These are phyloP conservation scores for Neurospora africana DNA, from an alignment of 495 filamentous ascomycete species.

Conservation along the genomic window DNA sequence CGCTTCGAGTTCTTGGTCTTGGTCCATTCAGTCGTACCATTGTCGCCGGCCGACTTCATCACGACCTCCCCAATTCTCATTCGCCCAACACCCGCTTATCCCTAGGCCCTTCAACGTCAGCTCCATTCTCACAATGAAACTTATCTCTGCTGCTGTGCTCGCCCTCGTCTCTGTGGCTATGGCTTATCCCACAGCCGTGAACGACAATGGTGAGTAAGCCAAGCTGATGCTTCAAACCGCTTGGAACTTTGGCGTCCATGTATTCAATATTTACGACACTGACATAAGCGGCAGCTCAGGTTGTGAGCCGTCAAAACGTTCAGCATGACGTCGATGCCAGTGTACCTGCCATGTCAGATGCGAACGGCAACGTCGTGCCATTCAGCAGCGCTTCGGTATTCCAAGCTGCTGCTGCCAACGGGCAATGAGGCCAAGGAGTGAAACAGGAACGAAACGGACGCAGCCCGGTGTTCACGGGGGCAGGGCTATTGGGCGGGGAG, in stretches of 20 bases:
- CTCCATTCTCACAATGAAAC: constrained; percentile 40
- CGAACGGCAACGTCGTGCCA: constrained; percentile 26
- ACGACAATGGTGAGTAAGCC: constrained; percentile 21
- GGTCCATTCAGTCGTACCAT: constrained; percentile 5
- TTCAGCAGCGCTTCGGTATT: constrained; percentile 30
- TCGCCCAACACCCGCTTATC: background rate
- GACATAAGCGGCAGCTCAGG: constrained; percentile 2
- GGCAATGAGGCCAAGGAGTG: background rate
- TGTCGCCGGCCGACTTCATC: constrained; percentile 40
- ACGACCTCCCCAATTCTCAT: constrained; percentile 10
- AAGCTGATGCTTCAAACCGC: background rate
- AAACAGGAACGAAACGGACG: background rate
- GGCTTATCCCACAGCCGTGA: constrained; percentile 23
- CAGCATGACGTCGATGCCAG: constrained; percentile 15
- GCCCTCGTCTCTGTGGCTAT: constrained; percentile 37
- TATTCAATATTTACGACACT: background rate
- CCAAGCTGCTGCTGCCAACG: constrained; percentile 17
- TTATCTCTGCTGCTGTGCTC: constrained; percentile 33
- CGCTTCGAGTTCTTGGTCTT: constrained; percentile 11
- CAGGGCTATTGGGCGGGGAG: background rate
- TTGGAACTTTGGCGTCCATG: background rate
- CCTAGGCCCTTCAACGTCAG: constrained; percentile 7
- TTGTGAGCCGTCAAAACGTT: constrained; percentile 21
- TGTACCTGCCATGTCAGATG: constrained; percentile 29
- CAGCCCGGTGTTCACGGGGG: background rate